Evolutionary conservation across 139 green algal species (phyloP).

Genomic region (Tetraselmis striata): DNA sequence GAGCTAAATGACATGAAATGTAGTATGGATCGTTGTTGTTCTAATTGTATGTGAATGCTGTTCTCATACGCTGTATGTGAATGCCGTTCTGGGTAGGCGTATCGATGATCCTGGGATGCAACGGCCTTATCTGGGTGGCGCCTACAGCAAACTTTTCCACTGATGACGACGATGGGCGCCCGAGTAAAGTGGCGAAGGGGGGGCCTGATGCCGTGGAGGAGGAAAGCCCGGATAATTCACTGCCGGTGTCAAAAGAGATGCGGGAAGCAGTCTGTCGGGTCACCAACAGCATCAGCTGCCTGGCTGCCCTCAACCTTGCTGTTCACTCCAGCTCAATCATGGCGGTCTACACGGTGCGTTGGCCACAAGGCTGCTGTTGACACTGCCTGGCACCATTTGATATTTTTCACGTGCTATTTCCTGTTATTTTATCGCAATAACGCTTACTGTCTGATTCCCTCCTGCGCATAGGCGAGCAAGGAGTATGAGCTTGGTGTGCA

Average conservation of each 20-base stretch:
- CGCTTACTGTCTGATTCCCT: no score
- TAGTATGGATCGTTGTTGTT: background rate
- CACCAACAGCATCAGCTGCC: background rate
- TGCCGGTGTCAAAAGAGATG: background rate
- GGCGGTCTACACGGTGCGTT: background rate
- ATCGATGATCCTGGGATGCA: conserved; percentile 73
- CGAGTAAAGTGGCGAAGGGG: no score
- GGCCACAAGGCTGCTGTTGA: no score
- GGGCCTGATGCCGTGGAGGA: no score
- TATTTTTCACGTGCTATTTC: no score
- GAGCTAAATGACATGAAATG: no score
- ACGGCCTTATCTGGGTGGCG: conserved; percentile 74
- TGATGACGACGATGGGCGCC: background rate
- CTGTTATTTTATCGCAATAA: no score
- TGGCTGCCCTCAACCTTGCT: background rate
- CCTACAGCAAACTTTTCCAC: conserved; percentile 12
- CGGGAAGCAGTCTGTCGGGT: background rate
- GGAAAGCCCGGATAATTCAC: no score
- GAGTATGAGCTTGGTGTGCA: background rate
- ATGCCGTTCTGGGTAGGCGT: no score
- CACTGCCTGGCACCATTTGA: no score
- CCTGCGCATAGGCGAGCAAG: background rate
- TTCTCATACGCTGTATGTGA: no score
- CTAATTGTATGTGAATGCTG: no score
- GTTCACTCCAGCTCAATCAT: background rate